A percentile compares a stretch with the other conserved stretches of the same genome.
Evolutionary conservation across 257 asterid species (phyloP).

Genomic region (Knoxia roxburghii): DNA sequence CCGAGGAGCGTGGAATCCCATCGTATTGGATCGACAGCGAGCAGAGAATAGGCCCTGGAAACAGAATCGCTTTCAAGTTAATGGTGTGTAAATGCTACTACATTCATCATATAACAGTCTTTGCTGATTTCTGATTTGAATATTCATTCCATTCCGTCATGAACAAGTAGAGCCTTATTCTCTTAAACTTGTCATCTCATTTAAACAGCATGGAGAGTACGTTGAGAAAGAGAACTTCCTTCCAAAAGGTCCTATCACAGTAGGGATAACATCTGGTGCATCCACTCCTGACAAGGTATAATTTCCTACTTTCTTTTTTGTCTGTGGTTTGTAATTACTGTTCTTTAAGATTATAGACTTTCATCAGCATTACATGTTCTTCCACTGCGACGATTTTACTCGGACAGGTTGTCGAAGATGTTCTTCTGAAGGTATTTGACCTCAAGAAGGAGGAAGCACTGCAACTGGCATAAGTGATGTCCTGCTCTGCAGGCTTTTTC

Average conservation of each 20-base stretch:
- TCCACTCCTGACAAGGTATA: conserved; percentile 98
- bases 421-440: conserved; percentile 63
- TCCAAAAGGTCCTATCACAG: conserved; percentile 83
- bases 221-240: conserved; percentile 87
- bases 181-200: background rate
- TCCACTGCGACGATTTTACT: too few relatives aligned
- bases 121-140: background rate
- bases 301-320: conserved; percentile 4
- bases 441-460: conserved; percentile 67
- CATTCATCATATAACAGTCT: background rate
- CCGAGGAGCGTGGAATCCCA: conserved; percentile 88
- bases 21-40: conserved; percentile 93
- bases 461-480: conserved; percentile 47
- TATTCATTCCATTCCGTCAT: background rate
- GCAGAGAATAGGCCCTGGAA: conserved; percentile 89
- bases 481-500: conserved; percentile 3
- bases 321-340: background rate
- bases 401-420: conserved; percentile 86
- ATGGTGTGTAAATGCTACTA: conserved; percentile 43
- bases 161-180: background rate
- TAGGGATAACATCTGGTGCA: conserved; percentile 97
- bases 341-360: background rate
- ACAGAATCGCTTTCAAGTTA: conserved; percentile 71
- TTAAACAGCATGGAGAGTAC: conserved; percentile 90
- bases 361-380: background rate